A percentile compares a stretch with the other conserved stretches of the same genome.
These are phyloP conservation scores for Linnemannia zychae DNA, from an alignment of 192 early-diverging fungal species.

Conservation along the genomic window DNA sequence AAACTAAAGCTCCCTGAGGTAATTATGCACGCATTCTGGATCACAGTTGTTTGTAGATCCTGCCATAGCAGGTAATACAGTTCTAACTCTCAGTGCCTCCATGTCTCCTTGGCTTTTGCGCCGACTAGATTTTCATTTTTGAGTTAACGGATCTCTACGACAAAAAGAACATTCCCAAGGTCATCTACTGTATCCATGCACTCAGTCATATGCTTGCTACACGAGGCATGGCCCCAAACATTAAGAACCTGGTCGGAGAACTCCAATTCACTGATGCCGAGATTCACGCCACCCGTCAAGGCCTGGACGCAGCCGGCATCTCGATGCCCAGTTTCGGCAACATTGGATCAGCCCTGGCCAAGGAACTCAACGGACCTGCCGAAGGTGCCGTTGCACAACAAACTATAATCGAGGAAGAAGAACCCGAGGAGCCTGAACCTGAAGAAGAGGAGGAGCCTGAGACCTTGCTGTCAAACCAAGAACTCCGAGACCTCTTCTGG, in stretches of 20 bases:
- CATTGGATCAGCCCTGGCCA: slow-evolving; percentile 77
- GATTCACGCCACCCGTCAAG: slow-evolving; percentile 83
- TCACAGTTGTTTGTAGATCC: not conserved
- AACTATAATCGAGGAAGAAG: slow-evolving; percentile 55
- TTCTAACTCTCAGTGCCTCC: no score
- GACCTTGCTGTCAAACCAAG: slow-evolving; percentile 55
- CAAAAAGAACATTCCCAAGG: slow-evolving; percentile 98
- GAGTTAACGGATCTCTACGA: slow-evolving; percentile 98
- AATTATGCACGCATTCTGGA: not conserved
- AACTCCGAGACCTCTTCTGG: slow-evolving; percentile 46
- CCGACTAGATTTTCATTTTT: slow-evolving; percentile 89
- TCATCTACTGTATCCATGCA: slow-evolving; percentile 92
- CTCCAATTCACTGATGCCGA: slow-evolving; percentile 91
- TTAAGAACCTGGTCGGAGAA: slow-evolving; percentile 93
- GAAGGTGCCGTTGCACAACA: slow-evolving; percentile 18
- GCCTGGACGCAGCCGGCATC: slow-evolving; percentile 84
- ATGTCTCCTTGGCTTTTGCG: not conserved
- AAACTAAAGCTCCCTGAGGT: slow-evolving; percentile 87
- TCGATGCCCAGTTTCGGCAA: slow-evolving; percentile 92
- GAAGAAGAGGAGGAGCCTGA: slow-evolving; percentile 58
- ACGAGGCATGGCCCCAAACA: slow-evolving; percentile 87
- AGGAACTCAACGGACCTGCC: slow-evolving; percentile 59
- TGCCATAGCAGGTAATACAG: not conserved
- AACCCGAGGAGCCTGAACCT: slow-evolving; percentile 49
- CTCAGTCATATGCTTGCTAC: slow-evolving; percentile 89